Base-by-base conservation (phyloP, 176 grass and related monocot species). In the Phoenix roebelenii region DNA sequence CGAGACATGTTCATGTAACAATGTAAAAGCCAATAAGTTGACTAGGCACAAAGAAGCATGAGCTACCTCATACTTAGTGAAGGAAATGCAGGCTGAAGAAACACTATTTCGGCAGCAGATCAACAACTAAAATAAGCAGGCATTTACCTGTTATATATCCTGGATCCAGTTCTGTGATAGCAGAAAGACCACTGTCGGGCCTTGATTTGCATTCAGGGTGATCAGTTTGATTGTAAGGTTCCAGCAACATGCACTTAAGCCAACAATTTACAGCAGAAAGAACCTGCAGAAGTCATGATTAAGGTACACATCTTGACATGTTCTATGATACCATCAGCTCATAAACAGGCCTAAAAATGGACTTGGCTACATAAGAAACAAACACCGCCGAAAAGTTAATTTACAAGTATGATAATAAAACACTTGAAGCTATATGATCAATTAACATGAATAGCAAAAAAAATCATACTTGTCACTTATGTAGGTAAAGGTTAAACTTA, bases 241-340 rank as follows among this genome's bases (percentile, higher is more conserved):
- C 92, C 51, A 96, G 59, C 79, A 96, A 28, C 83, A 90, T 90
- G 87, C 92, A 96, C 60, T 96, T 96, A 49, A 96, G 84, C 87
- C 92, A 96, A 68, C 92, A 96, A 76, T 96, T 96, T 22, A 90
- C 75, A 0, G 92, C 87, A 66, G 92, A 96, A 53, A 96, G 87
- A 69, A 90, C 64, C 92, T 96, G 83, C 80, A 80, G 35, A 44
- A 44, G 10, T 12, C 35, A 12, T 44, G 35, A 44, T 44, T 44
- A 12, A 44, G 10, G 35, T 44, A 44, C 10, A 44, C 10, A 44
- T 44, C 35, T 44, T 44, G 35, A 44, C 35, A 44, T 44, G 9
- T 44, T 35, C 35, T 44, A 44, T 44, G 35, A 44, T 44, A 44
- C 5, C 35, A 44, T 12, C 35, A 44, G 10, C 35, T 44, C 35